phyloP scores from a whole-genome alignment of 805 yeast genomes.

The Pichia californica region DNA sequence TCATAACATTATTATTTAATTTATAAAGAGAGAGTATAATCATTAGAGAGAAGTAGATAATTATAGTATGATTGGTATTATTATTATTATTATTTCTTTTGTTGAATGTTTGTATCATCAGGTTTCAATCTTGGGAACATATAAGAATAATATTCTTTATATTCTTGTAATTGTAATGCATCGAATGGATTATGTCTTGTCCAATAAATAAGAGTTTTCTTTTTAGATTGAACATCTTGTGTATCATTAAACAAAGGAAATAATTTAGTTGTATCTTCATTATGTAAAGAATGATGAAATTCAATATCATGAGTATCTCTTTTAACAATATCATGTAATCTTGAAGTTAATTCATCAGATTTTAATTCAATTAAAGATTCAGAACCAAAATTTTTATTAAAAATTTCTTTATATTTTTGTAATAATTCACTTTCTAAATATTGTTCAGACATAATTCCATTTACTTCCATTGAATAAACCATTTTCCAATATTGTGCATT shows the following conservation, averaged over 20 bases:
- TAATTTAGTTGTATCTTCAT: not conserved
- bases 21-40: no score
- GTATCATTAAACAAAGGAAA: constrained; percentile 4
- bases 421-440: constrained; percentile 15
- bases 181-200: constrained; percentile 13
- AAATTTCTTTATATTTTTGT: constrained; percentile 6
- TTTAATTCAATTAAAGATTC: not conserved
- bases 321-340: constrained; percentile 11
- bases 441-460: constrained; percentile 16
- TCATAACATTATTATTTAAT: no score
- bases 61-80: no score
- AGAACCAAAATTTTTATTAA: constrained; percentile 2
- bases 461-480: constrained; percentile 15
- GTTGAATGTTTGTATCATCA: not conserved
- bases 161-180: constrained; percentile 14
- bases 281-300: not conserved
- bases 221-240: not conserved
- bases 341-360: constrained; percentile 7
- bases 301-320: not conserved
- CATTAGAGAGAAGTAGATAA: no score
- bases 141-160: constrained; percentile 12
- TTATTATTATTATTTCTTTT: not conserved
- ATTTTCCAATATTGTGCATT: constrained; percentile 24
- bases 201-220: constrained; percentile 13
- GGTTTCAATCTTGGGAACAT: constrained; percentile 9